Evolutionary conservation across 768 basidiomycete species (phyloP), one percentile per base, ranked within the genome.

Genomic region (Tephrocybe sp.): DNA sequence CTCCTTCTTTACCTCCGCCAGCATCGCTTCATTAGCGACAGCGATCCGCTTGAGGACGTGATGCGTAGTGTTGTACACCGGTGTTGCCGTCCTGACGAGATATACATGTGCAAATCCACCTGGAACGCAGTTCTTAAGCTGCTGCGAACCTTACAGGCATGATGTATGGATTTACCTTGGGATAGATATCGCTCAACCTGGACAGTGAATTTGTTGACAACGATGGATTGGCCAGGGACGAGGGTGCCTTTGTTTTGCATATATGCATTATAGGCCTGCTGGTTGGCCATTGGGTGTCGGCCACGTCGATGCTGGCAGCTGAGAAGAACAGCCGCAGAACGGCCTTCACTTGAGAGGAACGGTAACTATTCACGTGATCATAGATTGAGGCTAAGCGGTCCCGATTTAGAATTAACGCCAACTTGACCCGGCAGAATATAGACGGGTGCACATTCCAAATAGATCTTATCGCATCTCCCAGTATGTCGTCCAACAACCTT

Each of bases 61-160:
- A 61, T 88, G 90, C 18, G 89, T 93, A 26, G 92, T 94, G 61
- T 89, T 91, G 67, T 88, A 88, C 39, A 99, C 88, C 3, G 93
- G 92, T 28, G 82, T 77, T 14, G 87, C 78, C 4, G 95, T 94
- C 53, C 85, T 77, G 43, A 98, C 95, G 54, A 99, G 84, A 71
- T 99, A 99, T 34, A 99, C 96, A 73, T 98, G 91, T 6, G 97
- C 95, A 68, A 97, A 99, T 15, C 97, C 97, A 71, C 97, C 94
- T 97, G 63, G 17, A 21, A 30, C 41, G 48, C 41, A 39, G 41
- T 53, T 64, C 53, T 61, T 43, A 48, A 54, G 24, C 32, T 52
- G 34, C 34, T 34, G 46, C 54, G 41, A 58, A 56, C 33, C 34
- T 36, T 39, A 33, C 42, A 21, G 38, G 9, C 44, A 34, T 34